Evolutionary conservation across 176 grass and related monocot genomes (phyloP).

Genomic region (Eleusine indica): DNA sequence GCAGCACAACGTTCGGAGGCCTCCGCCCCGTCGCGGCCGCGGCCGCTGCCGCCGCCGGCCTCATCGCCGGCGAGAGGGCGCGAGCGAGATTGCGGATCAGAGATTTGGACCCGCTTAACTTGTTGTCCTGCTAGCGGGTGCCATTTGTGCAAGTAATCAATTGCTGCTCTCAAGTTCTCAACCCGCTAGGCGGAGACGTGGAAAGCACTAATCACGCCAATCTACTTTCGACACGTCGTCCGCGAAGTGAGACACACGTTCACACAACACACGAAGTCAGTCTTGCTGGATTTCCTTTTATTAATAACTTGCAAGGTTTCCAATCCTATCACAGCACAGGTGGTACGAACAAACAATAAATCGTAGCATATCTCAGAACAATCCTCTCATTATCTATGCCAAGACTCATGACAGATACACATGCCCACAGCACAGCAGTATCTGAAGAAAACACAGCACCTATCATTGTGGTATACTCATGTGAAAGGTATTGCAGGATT

Average conservation of each 20-base stretch:
- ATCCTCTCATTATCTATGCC: background rate
- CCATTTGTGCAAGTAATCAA: background rate
- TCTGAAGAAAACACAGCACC: background rate
- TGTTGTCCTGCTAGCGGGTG: background rate
- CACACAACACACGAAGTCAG: background rate
- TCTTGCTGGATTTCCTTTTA: background rate
- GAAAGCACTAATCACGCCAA: background rate
- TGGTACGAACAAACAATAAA: background rate
- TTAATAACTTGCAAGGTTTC: background rate
- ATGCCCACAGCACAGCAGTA: background rate
- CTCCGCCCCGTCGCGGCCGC: constrained; percentile 30
- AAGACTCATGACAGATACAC: background rate
- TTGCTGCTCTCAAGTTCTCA: background rate
- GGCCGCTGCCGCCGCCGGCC: constrained; percentile 12
- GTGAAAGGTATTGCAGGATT: background rate
- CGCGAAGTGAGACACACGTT: background rate
- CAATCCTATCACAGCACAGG: background rate
- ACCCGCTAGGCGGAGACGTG: constrained; percentile 10
- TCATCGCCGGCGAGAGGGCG: constrained; percentile 36
- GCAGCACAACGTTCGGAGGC: constrained; percentile 29
- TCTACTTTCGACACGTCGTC: background rate
- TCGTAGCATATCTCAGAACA: background rate
- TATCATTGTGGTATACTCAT: background rate
- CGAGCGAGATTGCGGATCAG: constrained; percentile 21
- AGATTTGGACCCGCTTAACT: constrained; percentile 47